Conservation (phyloP, 2,329 filamentous ascomycete genomes). For the Fusarium subtropicale region DNA sequence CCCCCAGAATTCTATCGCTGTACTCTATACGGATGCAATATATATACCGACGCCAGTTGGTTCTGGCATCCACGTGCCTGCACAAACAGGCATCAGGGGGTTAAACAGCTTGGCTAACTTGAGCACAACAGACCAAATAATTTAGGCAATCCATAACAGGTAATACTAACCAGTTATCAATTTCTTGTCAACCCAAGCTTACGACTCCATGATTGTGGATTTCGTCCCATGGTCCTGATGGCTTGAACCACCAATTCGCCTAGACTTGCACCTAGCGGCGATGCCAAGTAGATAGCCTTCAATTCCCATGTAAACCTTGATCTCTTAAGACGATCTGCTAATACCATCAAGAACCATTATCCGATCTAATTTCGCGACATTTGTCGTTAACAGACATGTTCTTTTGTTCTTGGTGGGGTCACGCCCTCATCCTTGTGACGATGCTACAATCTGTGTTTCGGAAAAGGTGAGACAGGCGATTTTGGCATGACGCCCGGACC, state of each 20-base stretch:
- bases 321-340: not conserved
- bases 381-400: not conserved
- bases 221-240: not conserved
- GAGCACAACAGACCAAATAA: not conserved
- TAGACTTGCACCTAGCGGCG: not conserved
- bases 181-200: not conserved
- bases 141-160: not conserved
- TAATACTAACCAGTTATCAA: too few species aligned
- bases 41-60: not conserved
- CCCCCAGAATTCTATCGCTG: too few species aligned
- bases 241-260: not conserved
- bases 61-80: not conserved
- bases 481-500: constrained; percentile 23
- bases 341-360: not conserved
- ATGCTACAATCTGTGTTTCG: constrained; percentile 38
- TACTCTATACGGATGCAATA: not conserved
- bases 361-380: not conserved
- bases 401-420: not conserved
- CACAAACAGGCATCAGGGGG: not conserved
- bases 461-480: constrained; percentile 21
- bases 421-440: constrained; percentile 23
- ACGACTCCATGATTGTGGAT: fast-evolving
- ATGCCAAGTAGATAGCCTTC: not conserved
- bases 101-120: not conserved
- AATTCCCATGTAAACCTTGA: not conserved